Percentiles rank a stretch among this genome's conserved stretches.
These are phyloP conservation scores for Gamarada debralockiae DNA, from an alignment of 495 filamentous ascomycete species.

Conservation along the genomic window DNA sequence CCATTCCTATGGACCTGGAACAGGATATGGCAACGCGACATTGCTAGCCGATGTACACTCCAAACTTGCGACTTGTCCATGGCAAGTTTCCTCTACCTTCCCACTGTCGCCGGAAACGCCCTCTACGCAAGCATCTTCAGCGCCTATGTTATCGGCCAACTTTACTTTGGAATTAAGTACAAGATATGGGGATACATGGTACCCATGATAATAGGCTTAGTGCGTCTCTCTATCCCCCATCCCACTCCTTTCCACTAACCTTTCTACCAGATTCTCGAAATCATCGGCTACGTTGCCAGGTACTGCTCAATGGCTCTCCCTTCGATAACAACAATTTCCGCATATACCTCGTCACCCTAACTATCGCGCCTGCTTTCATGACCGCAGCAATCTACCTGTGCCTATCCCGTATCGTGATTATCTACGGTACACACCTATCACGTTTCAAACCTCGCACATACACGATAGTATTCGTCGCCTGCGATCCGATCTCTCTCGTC, in stretches of 20 bases:
- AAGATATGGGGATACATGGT: constrained; percentile 35
- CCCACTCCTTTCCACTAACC: too few relatives aligned
- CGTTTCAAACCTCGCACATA: constrained; percentile 46
- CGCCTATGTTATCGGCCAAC: constrained; percentile 20
- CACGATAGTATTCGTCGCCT: constrained; percentile 47
- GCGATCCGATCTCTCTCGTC: constrained; percentile 49
- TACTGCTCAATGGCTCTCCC: constrained; percentile 36
- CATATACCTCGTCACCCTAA: constrained; percentile 44
- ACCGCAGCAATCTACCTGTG: constrained; percentile 54
- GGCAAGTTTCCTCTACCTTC: constrained; percentile 32
- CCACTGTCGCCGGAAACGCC: constrained; percentile 36
- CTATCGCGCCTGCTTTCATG: constrained; percentile 53
- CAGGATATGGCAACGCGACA: constrained; percentile 17
- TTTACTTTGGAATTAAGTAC: constrained; percentile 18
- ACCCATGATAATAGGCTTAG: constrained; percentile 33
- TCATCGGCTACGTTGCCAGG: constrained; percentile 34
- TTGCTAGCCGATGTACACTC: constrained; percentile 20
- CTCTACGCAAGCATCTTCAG: constrained; percentile 30
- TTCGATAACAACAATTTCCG: constrained; percentile 35
- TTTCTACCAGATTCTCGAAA: not conserved
- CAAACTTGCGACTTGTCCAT: constrained; percentile 34
- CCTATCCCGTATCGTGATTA: constrained; percentile 47
- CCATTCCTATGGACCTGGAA: not conserved
- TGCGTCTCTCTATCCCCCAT: too few relatives aligned
- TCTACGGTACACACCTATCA: constrained; percentile 44